Percentiles rank a stretch among this genome's conserved stretches.
Evolutionary conservation across 78 protist species (phyloP).

Genomic region (Bigelowiella natans): DNA sequence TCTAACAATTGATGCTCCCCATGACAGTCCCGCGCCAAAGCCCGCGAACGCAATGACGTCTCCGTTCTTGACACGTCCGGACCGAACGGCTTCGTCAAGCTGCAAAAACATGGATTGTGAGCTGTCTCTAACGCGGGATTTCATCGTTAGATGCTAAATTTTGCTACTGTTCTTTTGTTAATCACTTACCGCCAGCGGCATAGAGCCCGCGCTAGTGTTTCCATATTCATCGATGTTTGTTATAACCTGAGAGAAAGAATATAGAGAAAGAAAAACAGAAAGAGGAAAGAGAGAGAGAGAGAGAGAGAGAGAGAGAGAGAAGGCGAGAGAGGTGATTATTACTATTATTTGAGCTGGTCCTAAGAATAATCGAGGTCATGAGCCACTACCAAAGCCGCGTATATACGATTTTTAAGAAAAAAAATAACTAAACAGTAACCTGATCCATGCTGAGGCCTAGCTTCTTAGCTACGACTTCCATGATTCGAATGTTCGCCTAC

Average conservation of each 20-base stretch:
- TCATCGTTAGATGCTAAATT: not conserved
- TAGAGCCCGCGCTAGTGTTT: slow-evolving; percentile 13
- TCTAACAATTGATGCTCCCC: not conserved
- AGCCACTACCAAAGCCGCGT: too few species aligned
- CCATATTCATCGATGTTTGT: slow-evolving; percentile 13
- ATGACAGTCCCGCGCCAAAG: slow-evolving; percentile 14
- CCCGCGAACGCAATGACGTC: slow-evolving; percentile 19
- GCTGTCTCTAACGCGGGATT: too few species aligned
- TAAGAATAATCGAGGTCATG: too few species aligned
- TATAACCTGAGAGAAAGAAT: slow-evolving; percentile 4
- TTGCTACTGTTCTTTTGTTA: not conserved
- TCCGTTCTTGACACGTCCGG: slow-evolving; percentile 15
- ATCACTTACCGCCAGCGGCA: slow-evolving; percentile 8
- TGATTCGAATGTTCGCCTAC: slow-evolving; percentile 18
- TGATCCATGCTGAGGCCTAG: slow-evolving; percentile 7
- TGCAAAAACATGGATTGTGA: too few species aligned
- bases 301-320: not conserved
- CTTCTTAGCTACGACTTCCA: slow-evolving; percentile 13
- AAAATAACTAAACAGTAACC: too few species aligned
- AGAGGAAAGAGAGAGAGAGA: not conserved
- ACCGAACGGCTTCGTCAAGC: slow-evolving; percentile 12
- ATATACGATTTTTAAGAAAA: too few species aligned
- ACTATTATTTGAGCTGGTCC: too few species aligned
- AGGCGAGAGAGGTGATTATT: too few species aligned
- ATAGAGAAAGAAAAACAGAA: not conserved